phyloP scores from a whole-genome alignment of 805 yeast genomes.

The Saccharomyces kudriavzevii region DNA sequence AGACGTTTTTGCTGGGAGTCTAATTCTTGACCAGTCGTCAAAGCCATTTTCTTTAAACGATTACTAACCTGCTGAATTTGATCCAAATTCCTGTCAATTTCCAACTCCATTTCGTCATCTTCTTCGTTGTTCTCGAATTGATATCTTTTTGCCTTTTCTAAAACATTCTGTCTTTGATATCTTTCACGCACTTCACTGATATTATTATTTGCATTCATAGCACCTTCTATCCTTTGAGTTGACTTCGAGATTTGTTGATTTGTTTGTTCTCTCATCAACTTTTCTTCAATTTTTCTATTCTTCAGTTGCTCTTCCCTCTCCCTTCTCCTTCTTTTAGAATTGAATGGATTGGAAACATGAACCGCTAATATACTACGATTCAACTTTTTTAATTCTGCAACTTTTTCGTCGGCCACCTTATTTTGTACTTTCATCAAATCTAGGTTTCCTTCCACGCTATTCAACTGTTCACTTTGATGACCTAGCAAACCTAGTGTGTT shows the following conservation, averaged over 20 bases:
- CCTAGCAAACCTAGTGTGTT: slow-evolving; percentile 90
- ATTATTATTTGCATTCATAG: slow-evolving; percentile 38
- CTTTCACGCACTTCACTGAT: slow-evolving; percentile 29
- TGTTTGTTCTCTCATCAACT: slow-evolving; percentile 52
- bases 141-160: slow-evolving; percentile 54
- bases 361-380: slow-evolving; percentile 79
- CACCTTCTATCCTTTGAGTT: slow-evolving; percentile 60
- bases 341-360: slow-evolving; percentile 79
- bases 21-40: slow-evolving; percentile 67
- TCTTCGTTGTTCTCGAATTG: slow-evolving; percentile 86
- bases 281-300: slow-evolving; percentile 53
- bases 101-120: slow-evolving; percentile 87
- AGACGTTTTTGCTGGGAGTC: slow-evolving; percentile 69
- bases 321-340: slow-evolving; percentile 63
- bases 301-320: slow-evolving; percentile 66
- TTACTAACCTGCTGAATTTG: slow-evolving; percentile 62
- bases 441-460: slow-evolving; percentile 69
- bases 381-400: slow-evolving; percentile 66
- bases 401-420: slow-evolving; percentile 72
- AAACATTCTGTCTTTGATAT: slow-evolving; percentile 32
- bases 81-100: slow-evolving; percentile 74
- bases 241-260: slow-evolving; percentile 52
- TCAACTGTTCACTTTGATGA: slow-evolving; percentile 81
- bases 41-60: slow-evolving; percentile 66
- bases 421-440: slow-evolving; percentile 76